Percentiles rank a stretch among this genome's conserved stretches.
Conservation (phyloP, 768 basidiomycete species). For the Myochromella boudieri region DNA sequence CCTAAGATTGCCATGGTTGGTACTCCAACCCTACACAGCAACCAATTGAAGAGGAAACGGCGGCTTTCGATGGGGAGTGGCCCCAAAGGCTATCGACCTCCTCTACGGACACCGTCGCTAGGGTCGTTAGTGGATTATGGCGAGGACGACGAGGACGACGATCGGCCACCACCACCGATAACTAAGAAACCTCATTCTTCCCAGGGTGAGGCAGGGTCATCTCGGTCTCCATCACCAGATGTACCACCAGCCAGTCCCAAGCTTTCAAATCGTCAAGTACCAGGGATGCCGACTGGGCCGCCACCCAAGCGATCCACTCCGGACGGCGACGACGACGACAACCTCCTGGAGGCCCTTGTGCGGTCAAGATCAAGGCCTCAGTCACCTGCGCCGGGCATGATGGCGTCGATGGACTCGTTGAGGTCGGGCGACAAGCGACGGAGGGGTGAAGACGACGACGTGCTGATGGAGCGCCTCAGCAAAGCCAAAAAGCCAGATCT, state of each 20-base stretch:
- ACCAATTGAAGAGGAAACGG: slow-evolving; percentile 59
- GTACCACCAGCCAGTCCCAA: slow-evolving; percentile 37
- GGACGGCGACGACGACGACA: slow-evolving; percentile 57
- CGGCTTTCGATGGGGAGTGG: slow-evolving; percentile 39
- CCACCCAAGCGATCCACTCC: slow-evolving; percentile 43
- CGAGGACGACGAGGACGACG: slow-evolving; percentile 59
- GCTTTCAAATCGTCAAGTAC: slow-evolving; percentile 35
- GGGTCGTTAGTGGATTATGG: slow-evolving; percentile 74
- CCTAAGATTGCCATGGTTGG: slow-evolving; percentile 25
- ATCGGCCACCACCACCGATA: slow-evolving; percentile 3
- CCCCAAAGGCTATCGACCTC: slow-evolving; percentile 49
- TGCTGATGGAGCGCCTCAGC: slow-evolving; percentile 59
- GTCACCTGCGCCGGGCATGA: slow-evolving; percentile 34
- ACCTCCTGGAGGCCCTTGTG: slow-evolving; percentile 55
- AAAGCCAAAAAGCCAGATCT: slow-evolving; percentile 59
- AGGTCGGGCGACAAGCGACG: slow-evolving; percentile 70
- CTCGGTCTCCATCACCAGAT: slow-evolving; percentile 32
- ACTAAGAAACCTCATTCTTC: slow-evolving; percentile 8
- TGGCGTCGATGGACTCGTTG: slow-evolving; percentile 39
- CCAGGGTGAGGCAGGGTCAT: slow-evolving; percentile 19
- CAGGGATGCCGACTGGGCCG: slow-evolving; percentile 31
- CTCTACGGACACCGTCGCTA: slow-evolving; percentile 52
- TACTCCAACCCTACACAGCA: slow-evolving; percentile 36
- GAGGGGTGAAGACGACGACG: slow-evolving; percentile 69
- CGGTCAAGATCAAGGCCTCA: slow-evolving; percentile 37